Evolutionary conservation across 495 filamentous ascomycete genomes (phyloP), one percentile per base, ranked within the genome.

Genomic region (Platismatia glauca): DNA sequence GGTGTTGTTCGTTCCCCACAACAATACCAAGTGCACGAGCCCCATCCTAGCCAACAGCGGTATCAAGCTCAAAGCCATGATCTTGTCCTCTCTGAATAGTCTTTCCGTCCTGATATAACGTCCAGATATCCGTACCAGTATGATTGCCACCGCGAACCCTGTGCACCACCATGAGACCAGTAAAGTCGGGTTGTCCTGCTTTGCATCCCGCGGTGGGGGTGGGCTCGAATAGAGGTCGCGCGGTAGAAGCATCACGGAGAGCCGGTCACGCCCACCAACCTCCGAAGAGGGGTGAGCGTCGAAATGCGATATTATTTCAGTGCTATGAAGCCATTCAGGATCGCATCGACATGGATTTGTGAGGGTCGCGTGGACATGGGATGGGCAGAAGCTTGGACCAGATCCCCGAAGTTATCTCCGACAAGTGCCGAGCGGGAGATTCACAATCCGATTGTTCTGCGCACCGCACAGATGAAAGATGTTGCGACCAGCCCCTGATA

Each of bases 81-180:
- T 81, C 79, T 87, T 91, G 71, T 98, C 94, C 71, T 97, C 94
- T 31, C 77, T 73, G 61, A 96, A 97, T 39, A 97, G 79, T 66
- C 78, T 82, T 71, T 95, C 86, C 35, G 87, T 89, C 33, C 94
- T 81, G 11, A 91, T 76, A 70, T 90, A 93, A 44, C 94, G 86
- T 29, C 94, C 92, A 60, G 70, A 74, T 13, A 96, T 72, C 0
- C 94, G 83, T 37, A 90, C 78, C 22, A 90, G 62, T 63, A 98
- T 96, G 64, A 96, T 88, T 43, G 82, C 80, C 55, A 91, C 75
- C 38, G 90, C 89, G 70, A 95, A 94, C 9, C 76, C 77, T 11
- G 91, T 95, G 62, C 89, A 90, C 94, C 94, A 96, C 89, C 91
- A 97, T 70, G 88, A 92, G 68, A 94, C 90, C 59, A 97, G 78